phyloP scores from a whole-genome alignment of 1,284 basidiomycete species.

The Irpex rosettiformis region DNA sequence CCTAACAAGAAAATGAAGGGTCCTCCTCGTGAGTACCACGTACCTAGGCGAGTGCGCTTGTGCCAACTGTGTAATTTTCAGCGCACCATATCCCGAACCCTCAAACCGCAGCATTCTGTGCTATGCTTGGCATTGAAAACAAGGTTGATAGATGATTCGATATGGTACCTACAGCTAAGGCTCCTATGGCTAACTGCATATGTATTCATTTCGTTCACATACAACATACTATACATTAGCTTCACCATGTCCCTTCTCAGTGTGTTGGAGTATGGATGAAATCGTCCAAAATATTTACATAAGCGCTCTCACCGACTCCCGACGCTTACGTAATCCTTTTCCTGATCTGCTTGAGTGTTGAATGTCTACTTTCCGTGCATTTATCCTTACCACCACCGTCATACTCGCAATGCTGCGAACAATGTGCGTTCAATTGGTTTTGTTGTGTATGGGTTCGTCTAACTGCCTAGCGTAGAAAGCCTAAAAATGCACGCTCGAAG shows the following conservation, averaged over 20 bases:
- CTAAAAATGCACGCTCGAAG: constrained; percentile 97
- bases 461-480: constrained; percentile 62
- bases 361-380: neutral
- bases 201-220: neutral
- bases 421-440: constrained; percentile 7
- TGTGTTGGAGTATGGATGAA: no score
- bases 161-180: no score
- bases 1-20: neutral
- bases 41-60: neutral
- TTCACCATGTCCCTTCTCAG: no score
- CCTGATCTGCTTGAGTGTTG: neutral
- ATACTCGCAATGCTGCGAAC: constrained; percentile 9
- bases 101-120: constrained; percentile 87
- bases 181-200: neutral
- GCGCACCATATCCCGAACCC: constrained; percentile 84
- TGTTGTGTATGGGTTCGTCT: neutral
- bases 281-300: neutral
- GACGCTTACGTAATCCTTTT: neutral
- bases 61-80: constrained; percentile 26
- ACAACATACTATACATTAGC: no score
- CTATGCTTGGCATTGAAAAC: constrained; percentile 78
- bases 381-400: neutral
- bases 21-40: constrained; percentile 43
- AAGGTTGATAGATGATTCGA: constrained; percentile 52
- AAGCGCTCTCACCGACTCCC: neutral